Base-by-base conservation (phyloP, 208 protist genomes). In the Wallacemonas sp. region DNA sequence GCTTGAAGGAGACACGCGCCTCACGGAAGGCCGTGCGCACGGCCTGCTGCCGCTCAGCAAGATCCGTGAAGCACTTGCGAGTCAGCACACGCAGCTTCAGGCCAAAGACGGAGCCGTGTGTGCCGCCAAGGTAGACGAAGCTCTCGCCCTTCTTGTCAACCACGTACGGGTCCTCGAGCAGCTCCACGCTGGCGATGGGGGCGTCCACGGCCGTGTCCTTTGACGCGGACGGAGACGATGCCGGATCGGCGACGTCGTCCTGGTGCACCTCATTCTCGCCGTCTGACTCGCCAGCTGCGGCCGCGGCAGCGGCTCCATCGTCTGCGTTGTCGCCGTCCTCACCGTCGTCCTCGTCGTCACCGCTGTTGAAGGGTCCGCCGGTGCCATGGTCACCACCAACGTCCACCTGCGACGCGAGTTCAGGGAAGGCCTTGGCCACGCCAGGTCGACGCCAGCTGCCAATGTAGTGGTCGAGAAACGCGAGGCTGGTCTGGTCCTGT, bases 61-160 rank as follows among this genome's bases (percentile, higher is more conserved):
- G 68, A 70, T 88, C 82, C 16, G 73, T 47, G 32, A 87, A 70
- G 29, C 90, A 77, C 26, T 69, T 80, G 23, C 69, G 70, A 24
- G 81, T 78, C 9, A 93, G 67, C 5, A 63, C 38, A 11, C 68
- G 67, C 16, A 68, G 69, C 54, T 89, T 77, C 8, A 93, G 65
- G 57, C 87, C 87, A 11, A 80, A 78, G 16, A 93, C 77, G 52
- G 88, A 76, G n/a, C 87, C 87, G 9, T 81, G 55, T 1, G 83
- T 81, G 12, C 81, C 44, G 27, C 87, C 87, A 23, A 93, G 64
- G 48, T 78, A 82, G 30, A 77, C 68, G 36, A 84, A 71, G 24
- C 63, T 60, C 19, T 70, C 67, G 21, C 62, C 74, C 23, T 65
- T 64, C 6, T 67, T 68, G 47, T 66, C 68, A 2, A 76, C 63